Percentiles rank a stretch among this genome's conserved stretches.
These are phyloP conservation scores for Podila epigama DNA, from an alignment of 192 early-diverging fungal species.

Conservation along the genomic window DNA sequence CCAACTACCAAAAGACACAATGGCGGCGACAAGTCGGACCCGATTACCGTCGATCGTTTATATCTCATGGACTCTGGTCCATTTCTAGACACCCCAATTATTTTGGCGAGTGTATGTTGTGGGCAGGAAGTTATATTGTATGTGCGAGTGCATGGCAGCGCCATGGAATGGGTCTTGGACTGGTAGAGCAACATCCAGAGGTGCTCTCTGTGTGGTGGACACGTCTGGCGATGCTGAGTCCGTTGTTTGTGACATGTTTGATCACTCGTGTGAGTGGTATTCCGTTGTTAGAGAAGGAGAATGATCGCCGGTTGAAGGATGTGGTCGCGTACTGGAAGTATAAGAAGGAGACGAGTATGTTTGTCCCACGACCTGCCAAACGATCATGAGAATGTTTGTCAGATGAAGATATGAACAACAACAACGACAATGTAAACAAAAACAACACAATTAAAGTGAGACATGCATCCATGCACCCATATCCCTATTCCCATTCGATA, in stretches of 20 bases:
- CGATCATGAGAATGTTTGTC: not conserved
- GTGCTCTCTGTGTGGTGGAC: slow-evolving; percentile 23
- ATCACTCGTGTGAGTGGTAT: slow-evolving; percentile 51
- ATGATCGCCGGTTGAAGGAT: slow-evolving; percentile 39
- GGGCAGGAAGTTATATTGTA: slow-evolving; percentile 33
- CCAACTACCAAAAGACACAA: slow-evolving; percentile 39
- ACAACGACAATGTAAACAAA: too few relatives aligned
- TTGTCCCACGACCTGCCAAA: slow-evolving; percentile 46
- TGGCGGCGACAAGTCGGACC: slow-evolving; percentile 41
- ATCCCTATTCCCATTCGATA: too few relatives aligned
- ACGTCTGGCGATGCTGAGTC: slow-evolving; percentile 30
- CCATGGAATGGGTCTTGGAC: slow-evolving; percentile 12
- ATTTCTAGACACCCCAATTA: slow-evolving; percentile 51
- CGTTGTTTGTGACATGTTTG: slow-evolving; percentile 41
- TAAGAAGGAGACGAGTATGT: slow-evolving; percentile 44
- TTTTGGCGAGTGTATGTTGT: slow-evolving; percentile 50
- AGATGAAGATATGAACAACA: too few relatives aligned
- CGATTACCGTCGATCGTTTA: slow-evolving; percentile 48
- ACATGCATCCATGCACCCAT: too few relatives aligned
- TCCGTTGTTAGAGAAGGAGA: slow-evolving; percentile 36
- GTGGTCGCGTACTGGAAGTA: slow-evolving; percentile 51
- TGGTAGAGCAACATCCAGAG: not conserved
- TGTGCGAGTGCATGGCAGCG: too few relatives aligned
- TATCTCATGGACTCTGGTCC: slow-evolving; percentile 41
- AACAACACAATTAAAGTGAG: too few relatives aligned